Evolutionary conservation across 495 filamentous ascomycete species (phyloP), one percentile per base, ranked within the genome.

Genomic region (Neurospora pannonica): DNA sequence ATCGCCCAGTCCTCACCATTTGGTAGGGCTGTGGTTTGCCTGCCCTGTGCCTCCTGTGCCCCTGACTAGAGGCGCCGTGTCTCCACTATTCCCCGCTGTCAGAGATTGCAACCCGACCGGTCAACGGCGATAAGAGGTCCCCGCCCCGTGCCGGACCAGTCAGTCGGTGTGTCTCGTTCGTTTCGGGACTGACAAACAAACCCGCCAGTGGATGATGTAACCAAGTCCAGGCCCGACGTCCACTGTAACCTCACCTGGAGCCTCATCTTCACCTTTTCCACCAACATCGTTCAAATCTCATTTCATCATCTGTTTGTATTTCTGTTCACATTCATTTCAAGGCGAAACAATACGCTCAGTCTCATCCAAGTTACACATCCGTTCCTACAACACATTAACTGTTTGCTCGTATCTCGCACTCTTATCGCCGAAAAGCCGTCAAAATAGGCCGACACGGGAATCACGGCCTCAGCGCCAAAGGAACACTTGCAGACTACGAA

Each of bases 401-500:
- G 15, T 34, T 34, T 19, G 28, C 31, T 67, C 54, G 2, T 31
- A 31, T 31, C 24, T 17, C 24, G 17, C 5, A 6, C 24, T 17
- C 24, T 62, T 62, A 62, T 31, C 24, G 54, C 24, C 54, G 3
- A 9, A 34, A 38, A 48, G 3, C 38, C 69, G 77, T 71, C 79
- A 79, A 79, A 54, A 80, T 79, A 78, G 79, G 79, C 70, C 75
- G 75, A 31, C 62, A 72, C 34, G 72, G 73, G 70, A 70, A 73
- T 37, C 73, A 34, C 54, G 54, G 77, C 69, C 48, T 71, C 54
- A 36, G 40, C 46, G 73, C 75, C 75, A 75, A 72, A 70, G 74
- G 71, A 71, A 75, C 28, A 39, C 70, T 75, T 15, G 40, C 72
- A 19, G 74, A 77, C 74, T 69, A 74, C 54, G 19, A 42, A 37